Base-by-base conservation (phyloP, 805 yeast genomes). In the Vanderwaltozyma tropicalis region DNA sequence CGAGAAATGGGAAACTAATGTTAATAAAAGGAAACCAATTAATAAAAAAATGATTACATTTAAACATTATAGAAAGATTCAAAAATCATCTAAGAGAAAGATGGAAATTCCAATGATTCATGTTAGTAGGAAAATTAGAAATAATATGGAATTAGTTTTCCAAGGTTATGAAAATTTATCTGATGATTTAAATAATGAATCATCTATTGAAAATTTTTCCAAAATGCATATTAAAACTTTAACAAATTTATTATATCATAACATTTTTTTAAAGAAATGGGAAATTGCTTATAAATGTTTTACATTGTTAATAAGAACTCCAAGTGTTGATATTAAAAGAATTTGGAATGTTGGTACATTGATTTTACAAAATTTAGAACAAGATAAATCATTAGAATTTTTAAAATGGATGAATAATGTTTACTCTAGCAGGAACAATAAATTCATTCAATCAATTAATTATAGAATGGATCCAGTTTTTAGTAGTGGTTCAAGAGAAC, bases 341-440 rank as follows among this genome's bases (percentile, higher is more conserved):
- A 50, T 79, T 10, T 81, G 88, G 88, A 72, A 80, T 0, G 27
- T 78, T 1, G 87, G 82, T 0, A 54, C 75, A 5, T 78, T 74
- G 41, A 72, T 80, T 5, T 49, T 80, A 17, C 48, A 50, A 24
- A 44, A 50, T 5, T 30, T 41, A 11, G 38, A 43, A 29, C 5
- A 24, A 10, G 27, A 34, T 12, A 45, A 39, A 20, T 37, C 46
- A 10, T 21, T 53, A 11, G 52, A 50, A 14, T 50, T 53, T 41
- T 32, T 54, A 31, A 50, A 48, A 22, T 58, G 59, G 60, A 43
- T 58, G 47, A 50, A 45, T 32, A 48, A 43, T 26, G 52, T 52
- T 5, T 53, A 40, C 35, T 47, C 61, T 1, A 42, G 55, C 9
- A 49, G 47, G 34, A 29, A 25, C 17, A 39, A 38, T 19, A 42